phyloP scores from a whole-genome alignment of 148 eudicot genomes.

The Pouteria glomerata region DNA sequence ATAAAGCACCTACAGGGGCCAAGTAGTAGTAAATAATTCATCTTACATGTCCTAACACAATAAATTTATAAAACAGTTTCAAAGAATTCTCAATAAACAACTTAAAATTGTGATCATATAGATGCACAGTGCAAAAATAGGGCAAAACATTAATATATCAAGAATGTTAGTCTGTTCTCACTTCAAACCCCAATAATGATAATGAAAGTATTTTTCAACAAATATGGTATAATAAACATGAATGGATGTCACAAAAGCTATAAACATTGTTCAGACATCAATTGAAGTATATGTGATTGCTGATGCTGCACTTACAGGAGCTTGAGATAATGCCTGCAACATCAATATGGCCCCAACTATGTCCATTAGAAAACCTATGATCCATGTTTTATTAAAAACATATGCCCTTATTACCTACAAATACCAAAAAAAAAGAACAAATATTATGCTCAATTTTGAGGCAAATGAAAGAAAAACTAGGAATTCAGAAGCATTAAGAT shows the following conservation, averaged over 20 bases:
- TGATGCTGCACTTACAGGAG: constrained; percentile 66
- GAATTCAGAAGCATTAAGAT: neutral
- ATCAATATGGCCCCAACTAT: constrained; percentile 86
- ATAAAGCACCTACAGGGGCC: neutral
- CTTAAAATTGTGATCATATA: neutral
- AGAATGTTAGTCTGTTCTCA: neutral
- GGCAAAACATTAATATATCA: neutral
- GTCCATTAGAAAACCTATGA: constrained; percentile 84
- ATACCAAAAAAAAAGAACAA: neutral
- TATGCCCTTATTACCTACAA: constrained; percentile 89
- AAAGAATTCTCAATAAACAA: neutral
- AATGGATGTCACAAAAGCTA: neutral
- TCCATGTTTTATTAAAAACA: constrained; percentile 79
- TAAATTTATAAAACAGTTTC: neutral
- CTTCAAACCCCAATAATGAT: neutral
- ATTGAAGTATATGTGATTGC: constrained; percentile 4
- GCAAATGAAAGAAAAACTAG: neutral
- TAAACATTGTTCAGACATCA: neutral
- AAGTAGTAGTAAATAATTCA: neutral
- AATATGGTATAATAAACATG: neutral
- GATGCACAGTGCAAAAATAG: neutral
- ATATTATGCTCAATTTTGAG: neutral
- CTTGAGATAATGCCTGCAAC: constrained; percentile 92
- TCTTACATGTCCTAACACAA: neutral
- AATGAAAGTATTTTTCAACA: neutral